phyloP scores from a whole-genome alignment of 768 basidiomycete genomes.

The Leccinum uliginosum region DNA sequence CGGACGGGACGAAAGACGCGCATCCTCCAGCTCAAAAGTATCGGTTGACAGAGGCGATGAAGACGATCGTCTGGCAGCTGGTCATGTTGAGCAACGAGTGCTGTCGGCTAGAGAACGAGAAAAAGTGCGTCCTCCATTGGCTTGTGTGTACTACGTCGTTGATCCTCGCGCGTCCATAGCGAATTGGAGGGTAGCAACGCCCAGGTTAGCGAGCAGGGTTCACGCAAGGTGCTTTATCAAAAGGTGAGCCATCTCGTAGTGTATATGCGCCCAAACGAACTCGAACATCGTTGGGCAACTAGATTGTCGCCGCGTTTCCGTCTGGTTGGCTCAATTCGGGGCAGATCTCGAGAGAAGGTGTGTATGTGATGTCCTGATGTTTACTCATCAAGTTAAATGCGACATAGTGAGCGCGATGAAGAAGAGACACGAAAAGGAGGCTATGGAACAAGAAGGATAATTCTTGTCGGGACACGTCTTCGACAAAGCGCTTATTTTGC shows the following conservation, averaged over 20 bases:
- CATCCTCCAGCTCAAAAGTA: conserved; percentile 77
- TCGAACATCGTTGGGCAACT: background rate
- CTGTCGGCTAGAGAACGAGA: conserved; percentile 64
- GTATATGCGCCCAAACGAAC: background rate
- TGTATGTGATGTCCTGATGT: conserved; percentile 17
- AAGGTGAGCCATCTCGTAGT: conserved; percentile 40
- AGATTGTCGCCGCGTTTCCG: conserved; percentile 81
- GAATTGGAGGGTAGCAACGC: conserved; percentile 62
- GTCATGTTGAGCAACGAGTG: conserved; percentile 81
- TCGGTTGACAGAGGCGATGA: conserved; percentile 76
- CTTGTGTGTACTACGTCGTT: background rate
- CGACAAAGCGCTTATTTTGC: too few relatives aligned
- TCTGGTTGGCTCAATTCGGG: conserved; percentile 83
- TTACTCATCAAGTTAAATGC: background rate
- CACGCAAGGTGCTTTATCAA: conserved; percentile 77
- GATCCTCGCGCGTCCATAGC: conserved; percentile 22
- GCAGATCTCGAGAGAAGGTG: conserved; percentile 84
- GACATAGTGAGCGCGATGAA: conserved; percentile 75
- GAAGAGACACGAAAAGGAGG: conserved; percentile 73
- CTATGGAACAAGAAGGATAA: conserved; percentile 52
- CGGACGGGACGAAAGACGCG: conserved; percentile 33
- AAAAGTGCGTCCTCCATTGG: conserved; percentile 41
- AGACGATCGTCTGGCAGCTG: conserved; percentile 72
- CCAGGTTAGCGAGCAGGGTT: conserved; percentile 75
- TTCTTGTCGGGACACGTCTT: background rate